Evolutionary conservation across 2,329 filamentous ascomycete genomes (phyloP).

Genomic region (Sarocladiaceae sp.): DNA sequence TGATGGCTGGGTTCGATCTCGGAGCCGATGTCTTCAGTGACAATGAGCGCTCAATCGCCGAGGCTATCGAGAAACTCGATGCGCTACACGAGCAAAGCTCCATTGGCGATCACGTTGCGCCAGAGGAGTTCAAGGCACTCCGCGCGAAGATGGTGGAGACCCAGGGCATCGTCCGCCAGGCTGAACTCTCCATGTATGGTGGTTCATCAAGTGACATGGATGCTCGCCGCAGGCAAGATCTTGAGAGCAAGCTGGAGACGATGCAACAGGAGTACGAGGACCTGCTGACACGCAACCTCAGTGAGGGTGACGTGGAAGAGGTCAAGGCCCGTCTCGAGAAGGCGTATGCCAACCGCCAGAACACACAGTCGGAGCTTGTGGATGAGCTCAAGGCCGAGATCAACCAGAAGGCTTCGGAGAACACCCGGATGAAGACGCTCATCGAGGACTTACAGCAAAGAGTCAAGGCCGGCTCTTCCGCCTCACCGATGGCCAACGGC

Average conservation of each 20-base stretch:
- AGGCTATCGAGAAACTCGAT: constrained; percentile 79
- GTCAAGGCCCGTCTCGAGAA: constrained; percentile 74
- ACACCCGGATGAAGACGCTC: constrained; percentile 70
- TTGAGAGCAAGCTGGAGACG: constrained; percentile 68
- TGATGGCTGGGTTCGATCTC: constrained; percentile 98
- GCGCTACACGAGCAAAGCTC: constrained; percentile 69
- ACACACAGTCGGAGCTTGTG: constrained; percentile 64
- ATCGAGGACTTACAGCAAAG: constrained; percentile 74
- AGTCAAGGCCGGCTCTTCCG: constrained; percentile 54
- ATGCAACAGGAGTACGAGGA: constrained; percentile 82
- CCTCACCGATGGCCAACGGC: constrained; percentile 61
- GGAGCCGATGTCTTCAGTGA: constrained; percentile 89
- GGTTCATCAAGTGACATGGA: constrained; percentile 57
- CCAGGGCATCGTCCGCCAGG: constrained; percentile 87
- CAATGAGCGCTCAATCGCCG: constrained; percentile 79
- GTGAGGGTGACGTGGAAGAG: constrained; percentile 73
- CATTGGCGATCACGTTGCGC: constrained; percentile 70
- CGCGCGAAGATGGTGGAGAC: constrained; percentile 77
- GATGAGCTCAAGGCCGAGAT: constrained; percentile 74
- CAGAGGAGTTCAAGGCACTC: constrained; percentile 73
- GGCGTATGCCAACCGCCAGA: constrained; percentile 68
- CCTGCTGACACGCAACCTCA: constrained; percentile 71
- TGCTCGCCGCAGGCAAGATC: constrained; percentile 63
- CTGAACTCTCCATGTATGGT: constrained; percentile 78
- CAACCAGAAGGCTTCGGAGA: constrained; percentile 71